Percentiles rank a stretch among this genome's conserved stretches.
These are phyloP conservation scores for Entomortierella parvispora DNA, from an alignment of 192 early-diverging fungal genomes.

Conservation along the genomic window DNA sequence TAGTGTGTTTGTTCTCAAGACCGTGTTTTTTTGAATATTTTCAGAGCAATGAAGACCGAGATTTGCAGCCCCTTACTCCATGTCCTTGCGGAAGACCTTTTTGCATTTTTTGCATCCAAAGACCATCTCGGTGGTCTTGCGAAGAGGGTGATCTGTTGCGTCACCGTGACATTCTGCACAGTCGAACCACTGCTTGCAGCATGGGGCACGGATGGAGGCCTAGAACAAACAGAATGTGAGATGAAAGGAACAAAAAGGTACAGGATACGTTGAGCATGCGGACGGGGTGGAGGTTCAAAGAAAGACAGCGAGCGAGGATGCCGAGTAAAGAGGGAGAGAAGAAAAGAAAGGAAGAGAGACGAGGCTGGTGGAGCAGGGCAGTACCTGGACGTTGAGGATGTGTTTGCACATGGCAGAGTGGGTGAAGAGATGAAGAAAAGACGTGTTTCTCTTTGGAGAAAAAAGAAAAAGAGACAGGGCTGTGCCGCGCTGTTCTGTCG, in stretches of 20 bases:
- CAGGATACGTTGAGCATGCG: too few species aligned
- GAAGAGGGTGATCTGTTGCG: constrained; percentile 75
- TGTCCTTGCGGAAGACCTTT: constrained; percentile 96
- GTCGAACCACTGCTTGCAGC: constrained; percentile 97
- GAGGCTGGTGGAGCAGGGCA: too few species aligned
- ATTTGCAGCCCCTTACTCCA: constrained; percentile 55
- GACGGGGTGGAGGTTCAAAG: too few species aligned
- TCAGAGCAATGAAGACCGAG: too few species aligned
- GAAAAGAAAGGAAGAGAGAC: too few species aligned
- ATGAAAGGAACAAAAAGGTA: constrained; percentile 1
- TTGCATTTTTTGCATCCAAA: constrained; percentile 99
- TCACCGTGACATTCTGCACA: constrained; percentile 96
- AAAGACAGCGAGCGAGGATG: too few species aligned
- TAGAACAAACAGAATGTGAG: constrained; percentile 41
- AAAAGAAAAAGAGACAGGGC: not conserved
- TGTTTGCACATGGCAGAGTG: constrained; percentile 89
- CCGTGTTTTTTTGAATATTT: too few species aligned
- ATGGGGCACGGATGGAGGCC: constrained; percentile 91
- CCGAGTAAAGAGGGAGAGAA: too few species aligned
- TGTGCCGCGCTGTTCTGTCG: not conserved
- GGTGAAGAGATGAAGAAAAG: constrained; percentile 3
- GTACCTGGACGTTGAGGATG: constrained; percentile 96
- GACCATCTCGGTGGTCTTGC: constrained; percentile 89
- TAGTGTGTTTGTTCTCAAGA: not conserved
- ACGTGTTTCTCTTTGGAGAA: not conserved